Base-by-base conservation (phyloP, 306 rosid species). In the Herpetospermum pedunculosum region DNA sequence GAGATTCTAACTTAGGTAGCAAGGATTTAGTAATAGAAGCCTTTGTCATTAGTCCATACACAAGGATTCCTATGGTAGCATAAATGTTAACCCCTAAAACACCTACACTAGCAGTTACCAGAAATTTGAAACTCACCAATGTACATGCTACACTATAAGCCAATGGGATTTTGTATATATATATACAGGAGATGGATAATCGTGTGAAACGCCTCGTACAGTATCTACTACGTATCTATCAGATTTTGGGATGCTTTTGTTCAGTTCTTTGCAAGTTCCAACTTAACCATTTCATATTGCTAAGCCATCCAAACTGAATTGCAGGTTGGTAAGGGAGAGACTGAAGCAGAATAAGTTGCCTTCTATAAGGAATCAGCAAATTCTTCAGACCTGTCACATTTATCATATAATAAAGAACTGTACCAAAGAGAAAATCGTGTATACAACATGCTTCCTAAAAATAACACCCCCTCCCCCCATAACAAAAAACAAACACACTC, bases 271-370 rank as follows among this genome's bases (percentile, higher is more conserved):
- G 85, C 40, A 67, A 52, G 41, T 70, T 85, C 87, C 88, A 78
- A 76, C 82, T 74, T 72, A 79, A 81, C 93, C 97, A 86, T 78
- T 84, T 85, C 48, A 85, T 67, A 82, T 85, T 87, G 83, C 93
- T 80, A 65, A 93, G 86, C 96, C 98, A 88, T 79, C 92, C 97
- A 77, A 90, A 90, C 68, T 85, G 97, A 77, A 86, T 75, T 60
- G 84, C 48, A 14, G 92, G 84, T 28, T 59, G 53, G 38, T 43
- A 2, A 43, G 73, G 74, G 74, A 86, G 83, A 35, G 82, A 79
- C 74, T 75, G 88, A 48, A 87, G 81, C 77, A 76, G 88, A 69
- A 91, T 62, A 15, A 91, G 83, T 28, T 85, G 84, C 52, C 75
- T 85, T 86, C 96, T 74, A 64, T 91, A 89, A 30, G 98, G 98